phyloP scores from a whole-genome alignment of 208 protist species.

The Crithidia acanthocephali region DNA sequence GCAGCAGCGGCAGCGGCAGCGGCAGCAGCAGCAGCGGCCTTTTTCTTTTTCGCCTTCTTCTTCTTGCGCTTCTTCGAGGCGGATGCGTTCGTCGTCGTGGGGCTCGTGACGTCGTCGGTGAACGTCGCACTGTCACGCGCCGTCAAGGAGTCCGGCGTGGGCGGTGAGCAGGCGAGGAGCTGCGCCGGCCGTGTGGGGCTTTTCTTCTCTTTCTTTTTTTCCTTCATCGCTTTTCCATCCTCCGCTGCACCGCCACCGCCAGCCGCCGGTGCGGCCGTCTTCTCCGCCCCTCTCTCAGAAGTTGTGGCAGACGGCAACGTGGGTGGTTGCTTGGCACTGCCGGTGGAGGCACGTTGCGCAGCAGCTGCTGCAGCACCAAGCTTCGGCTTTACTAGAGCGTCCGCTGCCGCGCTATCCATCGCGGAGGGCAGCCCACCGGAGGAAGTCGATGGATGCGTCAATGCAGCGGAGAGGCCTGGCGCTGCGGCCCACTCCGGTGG shows the following conservation, averaged over 20 bases:
- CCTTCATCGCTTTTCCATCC: neutral
- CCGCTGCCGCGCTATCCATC: neutral
- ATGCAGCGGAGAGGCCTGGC: no score
- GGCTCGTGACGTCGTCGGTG: slow-evolving; percentile 4
- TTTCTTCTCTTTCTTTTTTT: neutral
- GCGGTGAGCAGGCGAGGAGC: neutral
- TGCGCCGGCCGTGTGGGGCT: neutral
- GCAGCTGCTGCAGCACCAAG: neutral
- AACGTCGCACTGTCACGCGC: slow-evolving; percentile 2
- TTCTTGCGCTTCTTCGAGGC: slow-evolving; percentile 39
- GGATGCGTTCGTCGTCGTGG: neutral
- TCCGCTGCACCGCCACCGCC: no score
- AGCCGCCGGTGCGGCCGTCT: neutral
- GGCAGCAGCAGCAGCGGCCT: slow-evolving; percentile 10
- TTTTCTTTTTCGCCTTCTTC: slow-evolving; percentile 36
- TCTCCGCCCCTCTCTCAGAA: neutral
- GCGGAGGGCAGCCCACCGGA: neutral
- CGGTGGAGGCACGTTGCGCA: neutral
- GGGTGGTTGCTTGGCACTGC: no score
- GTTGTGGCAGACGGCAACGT: no score
- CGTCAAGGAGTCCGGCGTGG: neutral
- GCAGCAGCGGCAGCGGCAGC: slow-evolving; percentile 14
- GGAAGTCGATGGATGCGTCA: no score
- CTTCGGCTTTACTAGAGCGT: neutral
- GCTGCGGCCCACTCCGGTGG: neutral